phyloP scores from a whole-genome alignment of 73 alveolate species.

The Durusdinium trenchii region DNA sequence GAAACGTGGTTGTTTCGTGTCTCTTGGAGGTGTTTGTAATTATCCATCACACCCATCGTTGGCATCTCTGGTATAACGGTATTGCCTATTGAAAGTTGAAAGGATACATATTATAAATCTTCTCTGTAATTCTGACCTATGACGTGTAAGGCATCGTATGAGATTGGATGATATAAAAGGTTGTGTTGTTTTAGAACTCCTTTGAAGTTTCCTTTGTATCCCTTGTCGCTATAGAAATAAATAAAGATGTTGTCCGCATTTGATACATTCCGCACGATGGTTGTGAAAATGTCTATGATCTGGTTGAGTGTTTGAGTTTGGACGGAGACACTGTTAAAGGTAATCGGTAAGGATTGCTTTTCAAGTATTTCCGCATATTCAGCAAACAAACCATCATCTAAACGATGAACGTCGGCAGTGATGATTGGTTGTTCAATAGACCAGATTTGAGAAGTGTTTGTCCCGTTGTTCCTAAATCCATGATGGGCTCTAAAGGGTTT shows the following conservation, averaged over 20 bases:
- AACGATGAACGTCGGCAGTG: neutral
- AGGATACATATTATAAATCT: slow-evolving; percentile 3
- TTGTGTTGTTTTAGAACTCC: slow-evolving; percentile 29
- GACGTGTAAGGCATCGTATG: neutral
- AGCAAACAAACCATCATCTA: neutral
- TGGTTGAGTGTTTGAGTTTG: neutral
- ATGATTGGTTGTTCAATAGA: neutral
- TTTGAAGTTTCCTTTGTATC: neutral
- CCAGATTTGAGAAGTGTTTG: neutral
- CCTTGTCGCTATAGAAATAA: neutral
- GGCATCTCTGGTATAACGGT: slow-evolving; percentile 69
- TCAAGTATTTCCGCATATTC: slow-evolving; percentile 16
- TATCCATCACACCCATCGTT: too few species aligned
- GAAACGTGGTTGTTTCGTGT: slow-evolving; percentile 58
- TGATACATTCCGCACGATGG: neutral
- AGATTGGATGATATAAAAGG: slow-evolving; percentile 12
- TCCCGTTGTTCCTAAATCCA: neutral
- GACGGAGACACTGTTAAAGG: slow-evolving; percentile 15
- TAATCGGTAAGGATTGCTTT: slow-evolving; percentile 3
- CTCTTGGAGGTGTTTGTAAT: slow-evolving; percentile 52
- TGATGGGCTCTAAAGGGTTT: neutral
- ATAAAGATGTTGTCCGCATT: slow-evolving; percentile 30
- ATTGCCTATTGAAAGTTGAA: slow-evolving; percentile 21
- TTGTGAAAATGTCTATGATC: slow-evolving; percentile 21
- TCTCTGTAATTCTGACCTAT: neutral